Base-by-base conservation (phyloP, 257 asterid genomes). In the Solanum lycopersicoides region DNA sequence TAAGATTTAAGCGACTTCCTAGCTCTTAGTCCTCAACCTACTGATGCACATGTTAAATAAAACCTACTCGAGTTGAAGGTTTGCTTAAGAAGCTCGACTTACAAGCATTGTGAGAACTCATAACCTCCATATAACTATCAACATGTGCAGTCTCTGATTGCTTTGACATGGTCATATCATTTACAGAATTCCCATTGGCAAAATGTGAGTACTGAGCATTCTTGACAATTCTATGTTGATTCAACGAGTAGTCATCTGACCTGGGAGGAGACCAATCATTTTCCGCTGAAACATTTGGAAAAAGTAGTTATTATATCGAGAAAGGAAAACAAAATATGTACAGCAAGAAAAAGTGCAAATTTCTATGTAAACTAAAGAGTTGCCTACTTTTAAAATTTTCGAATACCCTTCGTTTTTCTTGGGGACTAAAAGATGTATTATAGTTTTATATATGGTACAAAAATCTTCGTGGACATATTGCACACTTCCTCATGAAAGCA, bases 201-300 rank as follows among this genome's bases (percentile, higher is more conserved):
- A 80, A 80, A 47, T 80, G 63, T 47, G 85, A 30, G 69, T 82
- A 47, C 71, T 50, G 85, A 34, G 68, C 71, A 50, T 82, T 82
- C 71, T 53, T 53, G 45, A 50, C 45, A 53, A 82, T 32, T 6
- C 85, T 50, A 50, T 82, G 45, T 82, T 53, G 85, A 82, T 53
- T 82, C 45, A 53, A 32, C 45, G 20, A 82, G 59, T 50, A 50
- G 69, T 82, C 85, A 50, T 82, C 85, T 82, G 85, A 82, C 47
- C 65, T 32, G 18, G 85, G 45, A 82, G 85, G 85, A 50, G 85
- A 82, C 85, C 85, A 82, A 82, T 50, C 85, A 82, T 82, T 82
- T 53, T 82, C 71, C 32, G 85, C 85, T 82, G 85, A 50, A 82
- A 82, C 71, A 50, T 32, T 82, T 30, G 32, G 15, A 18, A 50